Evolutionary conservation across 2,329 filamentous ascomycete genomes (phyloP), one percentile per base, ranked within the genome.

Genomic region (Monilinia polystroma): DNA sequence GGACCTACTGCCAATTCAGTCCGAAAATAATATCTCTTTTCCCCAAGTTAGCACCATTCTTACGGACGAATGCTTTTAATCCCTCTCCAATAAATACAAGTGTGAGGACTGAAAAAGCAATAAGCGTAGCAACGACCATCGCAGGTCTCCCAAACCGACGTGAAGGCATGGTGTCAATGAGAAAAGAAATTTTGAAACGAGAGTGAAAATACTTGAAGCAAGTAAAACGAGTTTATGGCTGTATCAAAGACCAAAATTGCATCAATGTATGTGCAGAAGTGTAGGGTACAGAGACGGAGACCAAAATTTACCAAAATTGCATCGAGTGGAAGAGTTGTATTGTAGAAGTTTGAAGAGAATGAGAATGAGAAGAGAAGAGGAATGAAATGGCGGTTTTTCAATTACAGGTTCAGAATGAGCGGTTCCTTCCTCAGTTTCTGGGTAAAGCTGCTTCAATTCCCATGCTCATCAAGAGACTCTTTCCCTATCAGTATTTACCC

Each of bases 81-180:
- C 67, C 68, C 54, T 73, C 70, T n/a, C 72, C 71, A 49, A 74
- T 59, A 3, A 69, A 72, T 52, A 74, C 66, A n/a, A 74, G 51
- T 23, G 70, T 63, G 16, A 74, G 53, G 35, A 74, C 69, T 1
- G 72, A 70, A 43, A 75, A 55, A 10, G 45, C 65, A 63, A 73
- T 72, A 26, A 74, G 66, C 8, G 70, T 26, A 18, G 63, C 23
- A 43, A 73, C 70, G 2, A 68, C 67, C 23, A 68, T 29, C 26
- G 70, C 53, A 14, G 65, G 67, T 16, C 65, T 45, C 23, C 68
- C 53, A 16, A 71, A 64, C 38, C 68, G 70, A 53, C 69, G 72
- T 56, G 69, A 69, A 68, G 67, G 70, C 72, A 74, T 75, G 51
- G 57, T 53, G 26, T 54, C n/a, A 52, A 64, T 60, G 32, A 23